Conservation (phyloP, 1,284 basidiomycete genomes). For the Melanopsichium pennsylvanicum region DNA sequence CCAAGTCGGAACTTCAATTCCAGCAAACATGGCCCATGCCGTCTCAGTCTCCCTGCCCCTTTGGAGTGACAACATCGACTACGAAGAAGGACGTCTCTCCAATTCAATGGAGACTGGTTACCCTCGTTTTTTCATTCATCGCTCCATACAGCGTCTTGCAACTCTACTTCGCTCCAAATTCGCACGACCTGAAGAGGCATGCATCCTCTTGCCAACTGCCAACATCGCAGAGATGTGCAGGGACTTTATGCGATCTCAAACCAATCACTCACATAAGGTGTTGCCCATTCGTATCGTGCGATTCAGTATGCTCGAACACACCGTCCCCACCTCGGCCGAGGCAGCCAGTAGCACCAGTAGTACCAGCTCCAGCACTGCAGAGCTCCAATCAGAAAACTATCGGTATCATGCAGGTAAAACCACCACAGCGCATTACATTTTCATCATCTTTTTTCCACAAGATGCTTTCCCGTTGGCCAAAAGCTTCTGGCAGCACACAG, state of each 20-base stretch:
- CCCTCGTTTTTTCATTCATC: conserved; percentile 94
- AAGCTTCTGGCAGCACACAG: conserved; percentile 95
- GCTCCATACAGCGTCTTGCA: conserved; percentile 76
- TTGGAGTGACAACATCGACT: conserved; percentile 91
- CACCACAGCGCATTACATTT: conserved; percentile 47
- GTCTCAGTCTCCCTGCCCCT: conserved; percentile 96
- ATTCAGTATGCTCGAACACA: conserved; percentile 47
- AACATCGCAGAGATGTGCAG: conserved; percentile 55
- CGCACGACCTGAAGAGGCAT: conserved; percentile 44
- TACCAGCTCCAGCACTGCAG: conserved; percentile 36
- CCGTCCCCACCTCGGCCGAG: conserved; percentile 1
- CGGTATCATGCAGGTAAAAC: conserved; percentile 22
- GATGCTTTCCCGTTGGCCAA: conserved; percentile 78
- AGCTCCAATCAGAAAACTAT: conserved; percentile 23
- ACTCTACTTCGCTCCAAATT: conserved; percentile 47
- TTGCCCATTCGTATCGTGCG: conserved; percentile 55
- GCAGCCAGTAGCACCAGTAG: neutral
- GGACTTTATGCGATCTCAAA: conserved; percentile 55
- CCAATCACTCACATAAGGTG: neutral
- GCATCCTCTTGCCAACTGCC: conserved; percentile 58
- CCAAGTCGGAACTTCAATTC: conserved; percentile 61
- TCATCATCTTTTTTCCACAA: conserved; percentile 80
- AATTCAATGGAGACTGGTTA: conserved; percentile 91
- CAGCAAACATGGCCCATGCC: conserved; percentile 73
- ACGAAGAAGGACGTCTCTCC: conserved; percentile 87